Evolutionary conservation across 257 asterid species (phyloP).

Genomic region (Solanum raphanifolium): DNA sequence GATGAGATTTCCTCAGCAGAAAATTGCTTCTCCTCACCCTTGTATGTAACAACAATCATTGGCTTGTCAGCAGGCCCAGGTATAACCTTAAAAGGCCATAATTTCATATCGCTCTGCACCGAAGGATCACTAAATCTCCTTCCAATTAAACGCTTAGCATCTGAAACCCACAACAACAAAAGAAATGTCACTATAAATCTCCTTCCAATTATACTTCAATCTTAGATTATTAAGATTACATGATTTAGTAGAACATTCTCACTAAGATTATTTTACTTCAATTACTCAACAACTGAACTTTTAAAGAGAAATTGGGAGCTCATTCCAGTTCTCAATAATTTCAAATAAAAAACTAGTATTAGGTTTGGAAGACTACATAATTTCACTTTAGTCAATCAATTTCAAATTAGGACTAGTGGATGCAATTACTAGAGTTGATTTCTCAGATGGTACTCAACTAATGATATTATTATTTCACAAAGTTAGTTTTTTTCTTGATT

Average conservation of each 20-base stretch:
- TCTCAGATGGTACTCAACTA: too few relatives aligned
- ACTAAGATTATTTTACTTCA: not conserved
- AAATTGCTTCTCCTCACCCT: slow-evolving; percentile 19
- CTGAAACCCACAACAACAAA: not conserved
- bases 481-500: too few relatives aligned
- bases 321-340: not conserved
- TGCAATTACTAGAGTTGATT: too few relatives aligned
- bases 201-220: not conserved
- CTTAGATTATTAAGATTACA: not conserved
- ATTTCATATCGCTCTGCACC: not conserved
- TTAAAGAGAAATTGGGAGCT: not conserved
- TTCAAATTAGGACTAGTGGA: not conserved
- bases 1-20: slow-evolving; percentile 22
- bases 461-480: too few relatives aligned
- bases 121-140: not conserved
- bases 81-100: not conserved
- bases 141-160: not conserved
- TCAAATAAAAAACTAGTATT: not conserved
- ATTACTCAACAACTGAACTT: not conserved
- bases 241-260: not conserved
- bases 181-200: not conserved
- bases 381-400: not conserved
- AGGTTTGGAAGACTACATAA: too few relatives aligned
- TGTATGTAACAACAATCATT: slow-evolving; percentile 14
- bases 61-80: slow-evolving; percentile 14